These are phyloP conservation scores for Actinomucor elegans DNA, from an alignment of 371 early-diverging fungal genomes.

Conservation along the genomic window DNA sequence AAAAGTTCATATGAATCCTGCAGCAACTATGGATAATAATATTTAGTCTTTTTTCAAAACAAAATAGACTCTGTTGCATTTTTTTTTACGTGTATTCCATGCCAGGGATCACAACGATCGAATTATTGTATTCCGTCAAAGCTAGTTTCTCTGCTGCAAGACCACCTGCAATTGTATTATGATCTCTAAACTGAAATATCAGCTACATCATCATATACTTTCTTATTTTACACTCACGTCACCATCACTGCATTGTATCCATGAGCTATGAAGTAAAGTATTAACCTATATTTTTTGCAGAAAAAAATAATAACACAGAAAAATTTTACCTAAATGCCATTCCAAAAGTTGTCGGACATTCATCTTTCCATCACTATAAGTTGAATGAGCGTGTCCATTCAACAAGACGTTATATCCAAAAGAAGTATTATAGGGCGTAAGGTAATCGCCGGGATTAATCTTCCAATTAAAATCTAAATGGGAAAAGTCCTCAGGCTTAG, in stretches of 20 bases:
- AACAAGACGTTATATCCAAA: slow-evolving; percentile 65
- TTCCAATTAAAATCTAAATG: slow-evolving; percentile 58
- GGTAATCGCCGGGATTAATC: slow-evolving; percentile 54
- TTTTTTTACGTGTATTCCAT: slow-evolving; percentile 68
- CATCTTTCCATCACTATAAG: slow-evolving; percentile 69
- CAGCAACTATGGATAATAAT: slow-evolving; percentile 66
- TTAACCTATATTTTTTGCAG: background rate
- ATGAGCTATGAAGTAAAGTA: slow-evolving; percentile 56
- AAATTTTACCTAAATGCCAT: slow-evolving; percentile 59
- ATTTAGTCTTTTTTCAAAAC: no score
- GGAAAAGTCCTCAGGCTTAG: slow-evolving; percentile 32
- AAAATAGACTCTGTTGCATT: no score
- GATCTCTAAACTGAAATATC: slow-evolving; percentile 50
- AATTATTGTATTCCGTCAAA: slow-evolving; percentile 46
- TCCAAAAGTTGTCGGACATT: slow-evolving; percentile 61
- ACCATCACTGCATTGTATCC: slow-evolving; percentile 78
- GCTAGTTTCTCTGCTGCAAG: slow-evolving; percentile 64
- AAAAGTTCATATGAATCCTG: slow-evolving; percentile 77
- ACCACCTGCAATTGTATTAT: slow-evolving; percentile 72
- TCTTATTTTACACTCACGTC: slow-evolving; percentile 21
- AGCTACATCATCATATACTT: background rate
- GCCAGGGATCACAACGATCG: slow-evolving; percentile 69
- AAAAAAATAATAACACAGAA: background rate
- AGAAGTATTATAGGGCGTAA: slow-evolving; percentile 56
- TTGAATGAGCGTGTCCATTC: slow-evolving; percentile 74